Percentiles rank a stretch among this genome's conserved stretches.
Conservation (phyloP, 1,139 yeast genomes). For the Debaryomycetaceae sp. region DNA sequence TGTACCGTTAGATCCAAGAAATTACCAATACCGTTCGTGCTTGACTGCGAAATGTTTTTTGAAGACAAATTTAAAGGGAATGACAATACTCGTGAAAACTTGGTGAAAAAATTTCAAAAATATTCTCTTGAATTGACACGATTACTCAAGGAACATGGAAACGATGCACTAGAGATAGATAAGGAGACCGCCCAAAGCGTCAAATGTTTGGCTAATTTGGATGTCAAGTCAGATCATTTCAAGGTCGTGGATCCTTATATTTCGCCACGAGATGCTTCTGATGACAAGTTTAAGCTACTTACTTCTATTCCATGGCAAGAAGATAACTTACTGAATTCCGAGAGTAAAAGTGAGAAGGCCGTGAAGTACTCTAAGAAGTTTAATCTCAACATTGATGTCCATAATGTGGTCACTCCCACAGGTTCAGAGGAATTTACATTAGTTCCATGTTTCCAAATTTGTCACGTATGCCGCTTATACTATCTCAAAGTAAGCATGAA, state of each 20-base stretch:
- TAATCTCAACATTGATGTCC: conserved; percentile 19
- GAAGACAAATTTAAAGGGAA: conserved; percentile 26
- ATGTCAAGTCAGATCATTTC: conserved; percentile 9
- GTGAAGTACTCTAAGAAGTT: conserved; percentile 14
- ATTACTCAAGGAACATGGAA: conserved; percentile 23
- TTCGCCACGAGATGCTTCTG: background rate
- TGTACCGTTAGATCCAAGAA: conserved; percentile 30
- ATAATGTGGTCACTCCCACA: conserved; percentile 11
- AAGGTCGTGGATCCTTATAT: background rate
- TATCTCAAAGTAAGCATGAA: conserved; percentile 29
- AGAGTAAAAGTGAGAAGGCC: conserved; percentile 10
- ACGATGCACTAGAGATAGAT: conserved; percentile 22
- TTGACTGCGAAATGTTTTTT: conserved; percentile 35
- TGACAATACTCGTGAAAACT: conserved; percentile 31
- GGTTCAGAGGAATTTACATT: conserved; percentile 24
- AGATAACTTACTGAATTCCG: conserved; percentile 14
- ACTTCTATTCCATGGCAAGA: conserved; percentile 21
- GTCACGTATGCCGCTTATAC: conserved; percentile 33
- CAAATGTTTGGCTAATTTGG: conserved; percentile 28
- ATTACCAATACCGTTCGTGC: conserved; percentile 35
- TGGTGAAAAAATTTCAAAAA: conserved; percentile 29
- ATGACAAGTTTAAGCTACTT: conserved; percentile 3
- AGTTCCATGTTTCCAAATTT: conserved; percentile 39
- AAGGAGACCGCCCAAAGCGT: conserved; percentile 25
- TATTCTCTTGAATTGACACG: conserved; percentile 29